Base-by-base conservation (phyloP, 176 grass and related monocot genomes). In the Triticum dicoccoides region DNA sequence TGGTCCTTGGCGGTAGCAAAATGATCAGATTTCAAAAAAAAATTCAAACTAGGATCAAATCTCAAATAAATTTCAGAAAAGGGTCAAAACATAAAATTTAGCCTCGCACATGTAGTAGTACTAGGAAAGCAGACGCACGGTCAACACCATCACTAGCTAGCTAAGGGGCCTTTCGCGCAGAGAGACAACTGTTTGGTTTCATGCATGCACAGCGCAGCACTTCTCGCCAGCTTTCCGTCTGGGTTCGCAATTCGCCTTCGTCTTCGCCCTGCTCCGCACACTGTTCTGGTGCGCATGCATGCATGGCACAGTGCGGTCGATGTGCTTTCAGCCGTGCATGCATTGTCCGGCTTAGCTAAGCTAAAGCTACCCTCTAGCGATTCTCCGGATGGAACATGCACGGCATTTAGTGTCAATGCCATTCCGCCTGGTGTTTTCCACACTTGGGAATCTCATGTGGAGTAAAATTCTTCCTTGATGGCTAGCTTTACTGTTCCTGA, bases 211-310 rank as follows among this genome's bases (percentile, higher is more conserved):
- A 52, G n/a, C 20, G 44, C 29, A 33, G 51, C 21, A 11, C 35
- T 35, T 30, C 44, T 29, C 24, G 3, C 24, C 80, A 72, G 39
- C 82, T 32, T 84, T 69, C 71, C 20, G 1, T 51, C 30, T 41
- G 21, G 76, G 76, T 49, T 32, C 44, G 44, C 86, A 68, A 82
- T 54, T 52, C 52, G 67, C 76, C 42, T 64, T 52, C 52, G 67
- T 67, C 42, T 64, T 49, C 27, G 2, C 49, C 59, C 41, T 65
- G 79, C 34, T 69, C 71, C 38, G 41, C 12, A 9, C 75, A 56
- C 32, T 80, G 38, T 65, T 21, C 5, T 39, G 12, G 27, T 14
- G 42, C 27, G 49, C 75, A 21, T 45, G 64, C 64, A 24, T 61
- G 56, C 56, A 52, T 29, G 38, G 6, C 79, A 59, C 72, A 58